A percentile compares a stretch with the other conserved stretches of the same genome.
phyloP scores from a whole-genome alignment of 1,139 yeast species.

The Debaryomycetaceae sp. region DNA sequence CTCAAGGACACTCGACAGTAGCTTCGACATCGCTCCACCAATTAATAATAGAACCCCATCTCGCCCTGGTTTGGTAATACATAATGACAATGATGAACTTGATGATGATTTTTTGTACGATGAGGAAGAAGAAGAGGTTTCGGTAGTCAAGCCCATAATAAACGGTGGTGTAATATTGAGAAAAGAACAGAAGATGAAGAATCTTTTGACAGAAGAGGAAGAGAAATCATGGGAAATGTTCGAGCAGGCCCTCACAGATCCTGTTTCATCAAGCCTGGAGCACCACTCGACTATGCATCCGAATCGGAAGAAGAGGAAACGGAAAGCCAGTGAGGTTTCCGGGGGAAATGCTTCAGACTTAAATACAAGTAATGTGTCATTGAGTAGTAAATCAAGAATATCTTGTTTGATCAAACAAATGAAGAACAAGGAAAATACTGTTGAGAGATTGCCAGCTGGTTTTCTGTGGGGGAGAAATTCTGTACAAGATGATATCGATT shows the following conservation, averaged over 20 bases:
- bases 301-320: neutral
- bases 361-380: slow-evolving; percentile 6
- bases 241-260: slow-evolving; percentile 24
- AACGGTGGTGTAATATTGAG: slow-evolving; percentile 44
- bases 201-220: slow-evolving; percentile 35
- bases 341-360: neutral
- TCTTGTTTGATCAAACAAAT: slow-evolving; percentile 27
- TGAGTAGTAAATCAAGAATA: slow-evolving; percentile 13
- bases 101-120: slow-evolving; percentile 33
- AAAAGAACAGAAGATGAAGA: slow-evolving; percentile 30
- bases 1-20: neutral
- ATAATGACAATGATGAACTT: slow-evolving; percentile 32
- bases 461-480: neutral
- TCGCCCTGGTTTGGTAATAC: slow-evolving; percentile 22
- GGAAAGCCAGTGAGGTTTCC: neutral
- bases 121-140: slow-evolving; percentile 9
- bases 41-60: neutral
- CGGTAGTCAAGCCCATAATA: slow-evolving; percentile 16
- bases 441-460: neutral
- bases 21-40: neutral
- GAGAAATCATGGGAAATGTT: slow-evolving; percentile 39
- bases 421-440: slow-evolving; percentile 8
- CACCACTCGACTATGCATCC: neutral
- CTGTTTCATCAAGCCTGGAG: slow-evolving; percentile 1
- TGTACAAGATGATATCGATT: neutral